Conservation (phyloP, 306 rosid genomes). For the Rosa chinensis region DNA sequence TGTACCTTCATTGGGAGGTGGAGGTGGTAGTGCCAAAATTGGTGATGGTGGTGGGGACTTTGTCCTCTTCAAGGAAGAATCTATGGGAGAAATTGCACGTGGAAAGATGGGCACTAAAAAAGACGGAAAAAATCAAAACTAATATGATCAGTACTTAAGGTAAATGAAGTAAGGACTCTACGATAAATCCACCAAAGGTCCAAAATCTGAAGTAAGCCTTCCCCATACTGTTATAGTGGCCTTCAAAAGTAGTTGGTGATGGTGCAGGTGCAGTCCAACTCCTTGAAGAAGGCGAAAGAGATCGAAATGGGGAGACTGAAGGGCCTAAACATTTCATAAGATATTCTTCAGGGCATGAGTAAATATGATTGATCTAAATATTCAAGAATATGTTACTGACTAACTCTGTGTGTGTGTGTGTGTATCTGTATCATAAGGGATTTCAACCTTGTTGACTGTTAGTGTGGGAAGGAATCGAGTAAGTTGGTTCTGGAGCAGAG, state of each 20-base stretch:
- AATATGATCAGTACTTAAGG: conserved; percentile 17
- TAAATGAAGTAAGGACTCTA: neutral
- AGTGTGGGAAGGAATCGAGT: conserved; percentile 43
- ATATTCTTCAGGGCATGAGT: neutral
- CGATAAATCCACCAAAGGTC: neutral
- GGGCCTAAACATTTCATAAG: conserved; percentile 42
- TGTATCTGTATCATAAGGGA: neutral
- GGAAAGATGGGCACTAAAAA: conserved; percentile 57
- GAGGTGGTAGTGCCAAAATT: conserved; percentile 70
- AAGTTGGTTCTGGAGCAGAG: conserved; percentile 42
- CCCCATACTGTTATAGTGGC: conserved; percentile 53
- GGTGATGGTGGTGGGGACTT: conserved; percentile 66
- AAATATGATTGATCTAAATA: conserved; percentile 14
- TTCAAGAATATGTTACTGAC: conserved; percentile 14
- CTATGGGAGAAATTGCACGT: conserved; percentile 60
- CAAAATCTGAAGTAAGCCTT: conserved; percentile 19
- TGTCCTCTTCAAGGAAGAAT: conserved; percentile 50
- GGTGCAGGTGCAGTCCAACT: conserved; percentile 52
- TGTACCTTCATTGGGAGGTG: conserved; percentile 86
- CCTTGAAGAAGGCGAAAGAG: conserved; percentile 49
- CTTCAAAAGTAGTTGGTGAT: conserved; percentile 45
- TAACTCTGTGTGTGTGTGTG: neutral
- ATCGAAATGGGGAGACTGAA: conserved; percentile 45
- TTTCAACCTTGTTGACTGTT: conserved; percentile 53
- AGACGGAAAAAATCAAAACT: conserved; percentile 28